Base-by-base conservation (phyloP, 2,329 filamentous ascomycete genomes). In the Claviceps arundinis region DNA sequence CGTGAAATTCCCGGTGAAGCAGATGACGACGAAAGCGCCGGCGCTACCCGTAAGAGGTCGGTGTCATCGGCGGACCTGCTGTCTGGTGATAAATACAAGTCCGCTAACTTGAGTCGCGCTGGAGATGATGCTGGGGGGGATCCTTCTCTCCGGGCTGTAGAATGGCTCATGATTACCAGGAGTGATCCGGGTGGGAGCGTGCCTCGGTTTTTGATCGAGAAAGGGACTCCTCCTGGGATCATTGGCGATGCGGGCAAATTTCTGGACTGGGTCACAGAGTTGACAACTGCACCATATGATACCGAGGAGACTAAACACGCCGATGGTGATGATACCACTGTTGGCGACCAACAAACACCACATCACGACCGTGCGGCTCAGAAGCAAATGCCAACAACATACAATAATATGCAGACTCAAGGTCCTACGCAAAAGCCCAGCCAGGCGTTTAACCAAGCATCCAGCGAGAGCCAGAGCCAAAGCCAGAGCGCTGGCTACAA, bases 101-200 rank as follows among this genome's bases (percentile, higher is more conserved):
- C 56, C 2, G 57, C 54, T 43, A 46, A 54, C 0, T 56, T 52
- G 1, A 53, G 51, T n/a, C 48, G 26, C 6, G 30, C 49, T 2
- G 60, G 62, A 67, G 9, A 62, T 68, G 4, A 63, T 58, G 1
- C 63, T 70, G n/a, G 71, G 5, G 26, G 8, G 67, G 30, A 40
- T 2, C 9, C 30, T 1, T 11, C 9, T 11, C 48, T 51, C 5
- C 49, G 51, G 37, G 67, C 72, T 26, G 64, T 95, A 1, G 89
- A 95, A 65, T 95, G 89, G 89, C 78, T 93, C 55, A 95, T 95
- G 89, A 81, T 95, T 17, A 95, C 89, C 1, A 77, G 89, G 48
- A 91, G 86, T 64, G 89, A 95, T 60, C 89, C 89, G 3, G 89
- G 89, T 11, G 89, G 89, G 50, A 91, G 82, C 54, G 89, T 95